phyloP scores from a whole-genome alignment of 2,329 filamentous ascomycete species.

The Fusarium tanahbumbuense region DNA sequence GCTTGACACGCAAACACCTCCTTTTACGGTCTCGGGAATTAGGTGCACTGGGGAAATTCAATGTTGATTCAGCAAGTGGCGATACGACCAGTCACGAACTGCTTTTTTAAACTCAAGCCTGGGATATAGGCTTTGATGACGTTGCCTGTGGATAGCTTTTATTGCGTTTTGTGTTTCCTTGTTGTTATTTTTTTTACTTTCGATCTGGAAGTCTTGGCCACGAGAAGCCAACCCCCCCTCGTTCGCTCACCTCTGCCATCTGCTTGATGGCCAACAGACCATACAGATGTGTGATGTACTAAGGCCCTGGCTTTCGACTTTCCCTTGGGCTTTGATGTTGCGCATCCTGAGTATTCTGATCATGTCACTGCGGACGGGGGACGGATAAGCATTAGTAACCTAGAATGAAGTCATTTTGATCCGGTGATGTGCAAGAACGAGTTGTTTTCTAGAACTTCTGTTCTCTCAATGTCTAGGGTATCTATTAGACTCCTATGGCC shows the following conservation, averaged over 20 bases:
- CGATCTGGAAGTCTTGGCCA: constrained; percentile 41
- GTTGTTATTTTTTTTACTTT: constrained; percentile 34
- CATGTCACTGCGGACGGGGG: constrained; percentile 14
- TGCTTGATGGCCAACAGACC: constrained; percentile 41
- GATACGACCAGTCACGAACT: constrained; percentile 50
- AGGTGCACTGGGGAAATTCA: constrained; percentile 47
- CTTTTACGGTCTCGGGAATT: constrained; percentile 41
- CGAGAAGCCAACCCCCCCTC: constrained; percentile 37
- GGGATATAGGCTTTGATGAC: constrained; percentile 45
- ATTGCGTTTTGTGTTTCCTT: constrained; percentile 31
- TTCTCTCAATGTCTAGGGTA: neutral
- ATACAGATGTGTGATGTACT: constrained; percentile 41
- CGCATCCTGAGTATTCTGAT: constrained; percentile 26
- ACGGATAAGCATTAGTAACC: constrained; percentile 26
- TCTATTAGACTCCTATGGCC: neutral
- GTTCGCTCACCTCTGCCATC: constrained; percentile 31
- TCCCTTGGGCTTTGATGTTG: constrained; percentile 26
- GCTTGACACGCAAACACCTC: constrained; percentile 42
- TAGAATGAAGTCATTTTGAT: constrained; percentile 38
- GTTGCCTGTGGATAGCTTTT: constrained; percentile 47
- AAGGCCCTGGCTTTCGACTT: constrained; percentile 29
- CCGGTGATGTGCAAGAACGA: constrained; percentile 5
- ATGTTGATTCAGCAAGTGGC: constrained; percentile 49
- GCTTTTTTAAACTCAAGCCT: constrained; percentile 44
- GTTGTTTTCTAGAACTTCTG: neutral